phyloP scores from a whole-genome alignment of 257 asterid genomes.

The Buddleja alternifolia region DNA sequence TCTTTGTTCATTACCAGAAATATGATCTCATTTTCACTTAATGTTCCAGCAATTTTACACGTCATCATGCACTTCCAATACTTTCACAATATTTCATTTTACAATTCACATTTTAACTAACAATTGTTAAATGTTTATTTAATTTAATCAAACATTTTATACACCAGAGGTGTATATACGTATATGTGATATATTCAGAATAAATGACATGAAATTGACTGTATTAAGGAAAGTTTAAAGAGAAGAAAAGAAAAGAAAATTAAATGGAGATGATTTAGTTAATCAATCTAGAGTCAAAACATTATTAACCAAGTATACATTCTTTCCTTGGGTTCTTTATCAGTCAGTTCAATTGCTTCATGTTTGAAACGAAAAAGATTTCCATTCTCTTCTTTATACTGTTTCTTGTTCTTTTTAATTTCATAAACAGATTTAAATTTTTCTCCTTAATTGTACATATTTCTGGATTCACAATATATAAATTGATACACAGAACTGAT shows the following conservation, averaged over 20 bases:
- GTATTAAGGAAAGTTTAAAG: neutral
- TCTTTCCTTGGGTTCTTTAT: conserved; percentile 32
- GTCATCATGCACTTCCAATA: neutral
- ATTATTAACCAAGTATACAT: conserved; percentile 16
- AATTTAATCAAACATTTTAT: too few species aligned
- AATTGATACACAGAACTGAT: too few species aligned
- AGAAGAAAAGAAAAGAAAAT: neutral
- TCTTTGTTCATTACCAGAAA: conserved; percentile 37
- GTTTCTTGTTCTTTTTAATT: neutral
- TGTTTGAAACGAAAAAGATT: conserved; percentile 6
- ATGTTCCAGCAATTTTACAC: neutral
- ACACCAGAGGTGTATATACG: too few species aligned
- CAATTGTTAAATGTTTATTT: too few species aligned
- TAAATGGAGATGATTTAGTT: too few species aligned
- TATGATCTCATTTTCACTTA: conserved; percentile 13
- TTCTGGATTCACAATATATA: conserved; percentile 13
- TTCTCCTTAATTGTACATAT: neutral
- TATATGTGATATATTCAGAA: too few species aligned
- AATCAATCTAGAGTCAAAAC: neutral
- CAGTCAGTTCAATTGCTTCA: conserved; percentile 16
- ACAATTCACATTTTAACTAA: too few species aligned
- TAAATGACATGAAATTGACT: too few species aligned
- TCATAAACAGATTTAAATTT: conserved; percentile 12
- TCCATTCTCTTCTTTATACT: neutral
- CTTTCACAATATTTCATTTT: too few species aligned